phyloP scores from a whole-genome alignment of 2,329 filamentous ascomycete species.

The Aureobasidium pullulans region DNA sequence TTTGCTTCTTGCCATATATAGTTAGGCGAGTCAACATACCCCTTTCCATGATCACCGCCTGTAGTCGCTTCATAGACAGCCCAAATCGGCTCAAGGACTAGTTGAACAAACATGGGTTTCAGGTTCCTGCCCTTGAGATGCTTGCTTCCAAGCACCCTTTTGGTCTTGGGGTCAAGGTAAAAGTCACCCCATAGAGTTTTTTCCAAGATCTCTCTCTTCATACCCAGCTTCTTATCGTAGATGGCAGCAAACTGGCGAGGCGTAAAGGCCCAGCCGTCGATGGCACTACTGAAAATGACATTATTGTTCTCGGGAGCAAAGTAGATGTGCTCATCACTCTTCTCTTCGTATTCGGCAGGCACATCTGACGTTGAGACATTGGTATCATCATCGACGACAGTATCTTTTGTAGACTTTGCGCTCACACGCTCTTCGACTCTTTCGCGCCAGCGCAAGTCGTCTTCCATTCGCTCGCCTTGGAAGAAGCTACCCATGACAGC shows the following conservation, averaged over 20 bases:
- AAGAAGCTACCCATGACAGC: slow-evolving; percentile 97
- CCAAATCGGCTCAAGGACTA: slow-evolving; percentile 94
- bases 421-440: slow-evolving; percentile 79
- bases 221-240: slow-evolving; percentile 95
- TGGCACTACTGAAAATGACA: slow-evolving; percentile 95
- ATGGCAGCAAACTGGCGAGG: slow-evolving; percentile 86
- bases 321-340: slow-evolving; percentile 93
- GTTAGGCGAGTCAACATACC: slow-evolving; percentile 44
- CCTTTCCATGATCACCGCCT: slow-evolving; percentile 73
- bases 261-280: slow-evolving; percentile 99
- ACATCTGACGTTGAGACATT: slow-evolving; percentile 40
- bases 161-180: slow-evolving; percentile 94
- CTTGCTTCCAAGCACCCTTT: slow-evolving; percentile 81
- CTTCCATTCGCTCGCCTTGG: slow-evolving; percentile 96
- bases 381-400: slow-evolving; percentile 52
- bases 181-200: slow-evolving; percentile 96
- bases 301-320: slow-evolving; percentile 98
- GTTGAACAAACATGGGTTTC: slow-evolving; percentile 95
- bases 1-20: not conserved
- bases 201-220: slow-evolving; percentile 80
- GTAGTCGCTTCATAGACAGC: slow-evolving; percentile 87
- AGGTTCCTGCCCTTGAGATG: slow-evolving; percentile 86
- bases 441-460: slow-evolving; percentile 93
- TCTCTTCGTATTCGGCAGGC: slow-evolving; percentile 67
- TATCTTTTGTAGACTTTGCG: slow-evolving; percentile 49